Conservation (phyloP, 495 filamentous ascomycete species). For the Copromyces sp. region DNA sequence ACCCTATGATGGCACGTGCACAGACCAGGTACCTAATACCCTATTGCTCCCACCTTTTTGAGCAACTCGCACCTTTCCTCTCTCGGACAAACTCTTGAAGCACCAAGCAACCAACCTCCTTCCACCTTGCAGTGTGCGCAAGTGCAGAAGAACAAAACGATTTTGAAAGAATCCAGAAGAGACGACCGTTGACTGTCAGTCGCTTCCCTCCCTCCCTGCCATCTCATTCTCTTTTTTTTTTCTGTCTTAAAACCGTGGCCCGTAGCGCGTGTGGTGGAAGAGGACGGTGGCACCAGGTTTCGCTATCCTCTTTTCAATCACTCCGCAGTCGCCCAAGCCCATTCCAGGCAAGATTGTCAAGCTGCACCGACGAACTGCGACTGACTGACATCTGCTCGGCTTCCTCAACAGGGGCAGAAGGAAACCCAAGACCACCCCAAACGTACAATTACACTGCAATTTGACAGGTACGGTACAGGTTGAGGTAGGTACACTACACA, state of each 20-base stretch:
- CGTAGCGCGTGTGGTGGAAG: slow-evolving; percentile 28
- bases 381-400: not conserved
- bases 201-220: not conserved
- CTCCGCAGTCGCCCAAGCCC: slow-evolving; percentile 48
- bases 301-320: slow-evolving; percentile 51
- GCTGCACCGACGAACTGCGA: slow-evolving; percentile 7
- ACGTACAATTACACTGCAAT: not conserved
- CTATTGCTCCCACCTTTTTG: not conserved
- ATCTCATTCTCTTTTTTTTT: not conserved
- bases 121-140: not conserved
- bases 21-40: not conserved
- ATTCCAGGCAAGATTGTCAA: slow-evolving; percentile 32
- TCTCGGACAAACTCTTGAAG: not conserved
- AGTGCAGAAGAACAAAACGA: not conserved
- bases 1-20: not conserved
- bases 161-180: not conserved
- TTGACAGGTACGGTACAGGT: not conserved
- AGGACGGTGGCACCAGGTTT: slow-evolving; percentile 31
- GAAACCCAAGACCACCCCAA: not conserved
- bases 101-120: not conserved
- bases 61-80: not conserved
- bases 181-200: not conserved
- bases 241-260: slow-evolving; percentile 13
- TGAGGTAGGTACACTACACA: not conserved
- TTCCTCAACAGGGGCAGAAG: not conserved